Conservation (phyloP, 495 filamentous ascomycete species). For the Penicillium odoratum region DNA sequence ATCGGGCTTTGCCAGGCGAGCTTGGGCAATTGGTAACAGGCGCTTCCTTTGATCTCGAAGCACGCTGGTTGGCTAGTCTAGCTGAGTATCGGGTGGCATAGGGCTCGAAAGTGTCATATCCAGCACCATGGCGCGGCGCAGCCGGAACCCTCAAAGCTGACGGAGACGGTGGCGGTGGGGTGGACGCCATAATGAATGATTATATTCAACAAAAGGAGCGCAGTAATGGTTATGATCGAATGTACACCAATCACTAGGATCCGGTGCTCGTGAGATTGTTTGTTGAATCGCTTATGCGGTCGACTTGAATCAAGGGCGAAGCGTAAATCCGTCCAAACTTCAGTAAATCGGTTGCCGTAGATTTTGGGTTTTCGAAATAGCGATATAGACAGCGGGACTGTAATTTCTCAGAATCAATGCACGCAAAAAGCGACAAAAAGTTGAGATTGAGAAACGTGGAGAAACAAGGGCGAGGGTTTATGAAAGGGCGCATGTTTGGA, state of each 20-base stretch:
- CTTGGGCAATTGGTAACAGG: slow-evolving; percentile 36
- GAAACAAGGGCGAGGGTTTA: slow-evolving; percentile 25
- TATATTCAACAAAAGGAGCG: background rate
- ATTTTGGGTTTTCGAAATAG: background rate
- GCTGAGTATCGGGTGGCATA: slow-evolving; percentile 55
- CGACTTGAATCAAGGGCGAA: slow-evolving; percentile 20
- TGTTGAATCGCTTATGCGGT: slow-evolving; percentile 6
- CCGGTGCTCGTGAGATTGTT: background rate
- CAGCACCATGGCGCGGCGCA: slow-evolving; percentile 69
- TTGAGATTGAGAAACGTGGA: slow-evolving; percentile 4
- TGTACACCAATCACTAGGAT: background rate
- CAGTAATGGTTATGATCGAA: background rate
- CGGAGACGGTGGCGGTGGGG: slow-evolving; percentile 62
- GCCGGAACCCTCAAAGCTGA: slow-evolving; percentile 59
- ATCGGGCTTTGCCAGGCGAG: slow-evolving; percentile 16
- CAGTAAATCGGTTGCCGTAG: background rate
- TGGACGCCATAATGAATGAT: slow-evolving; percentile 32
- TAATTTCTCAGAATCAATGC: background rate
- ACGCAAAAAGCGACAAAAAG: slow-evolving; percentile 7
- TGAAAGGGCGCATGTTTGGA: slow-evolving; percentile 24
- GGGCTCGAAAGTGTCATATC: slow-evolving; percentile 68
- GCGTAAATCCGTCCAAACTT: background rate
- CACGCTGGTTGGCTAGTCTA: slow-evolving; percentile 46
- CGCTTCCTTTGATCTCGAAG: slow-evolving; percentile 36
- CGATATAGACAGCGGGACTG: background rate